Percentiles rank a stretch among this genome's conserved stretches.
These are phyloP conservation scores for Medicago lupulina DNA, from an alignment of 306 rosid genomes.

Conservation along the genomic window DNA sequence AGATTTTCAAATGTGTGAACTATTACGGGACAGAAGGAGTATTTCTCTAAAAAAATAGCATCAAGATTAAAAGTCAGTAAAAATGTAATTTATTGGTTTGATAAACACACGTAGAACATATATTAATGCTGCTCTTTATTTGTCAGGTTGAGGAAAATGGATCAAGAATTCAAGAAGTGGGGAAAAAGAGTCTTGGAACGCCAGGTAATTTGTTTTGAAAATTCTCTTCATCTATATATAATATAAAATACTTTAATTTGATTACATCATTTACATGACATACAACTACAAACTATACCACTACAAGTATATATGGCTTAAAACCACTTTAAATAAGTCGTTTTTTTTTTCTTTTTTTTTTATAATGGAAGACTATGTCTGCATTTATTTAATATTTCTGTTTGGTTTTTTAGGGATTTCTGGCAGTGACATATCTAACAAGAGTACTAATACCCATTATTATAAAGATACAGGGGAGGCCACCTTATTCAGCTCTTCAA, in stretches of 20 bases:
- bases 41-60: too few relatives aligned
- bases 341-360: too few relatives aligned
- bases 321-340: neutral
- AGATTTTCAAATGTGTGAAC: too few relatives aligned
- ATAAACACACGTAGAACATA: neutral
- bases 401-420: conserved; percentile 42
- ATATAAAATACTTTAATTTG: conserved; percentile 4
- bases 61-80: too few relatives aligned
- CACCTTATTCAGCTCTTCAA: conserved; percentile 73
- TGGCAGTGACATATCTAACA: conserved; percentile 43
- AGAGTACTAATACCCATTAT: conserved; percentile 48
- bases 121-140: neutral
- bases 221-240: neutral
- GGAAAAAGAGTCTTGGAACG: conserved; percentile 35
- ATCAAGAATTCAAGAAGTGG: conserved; percentile 42
- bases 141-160: conserved; percentile 43
- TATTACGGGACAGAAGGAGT: too few relatives aligned
- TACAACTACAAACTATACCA: neutral
- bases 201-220: conserved; percentile 39
- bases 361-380: conserved; percentile 5
- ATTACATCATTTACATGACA: neutral
- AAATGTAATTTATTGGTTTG: neutral
- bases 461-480: conserved; percentile 64
- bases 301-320: neutral
- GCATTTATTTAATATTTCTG: conserved; percentile 32